phyloP scores from a whole-genome alignment of 2,329 filamentous ascomycete genomes.

The Colletotrichum noveboracense region DNA sequence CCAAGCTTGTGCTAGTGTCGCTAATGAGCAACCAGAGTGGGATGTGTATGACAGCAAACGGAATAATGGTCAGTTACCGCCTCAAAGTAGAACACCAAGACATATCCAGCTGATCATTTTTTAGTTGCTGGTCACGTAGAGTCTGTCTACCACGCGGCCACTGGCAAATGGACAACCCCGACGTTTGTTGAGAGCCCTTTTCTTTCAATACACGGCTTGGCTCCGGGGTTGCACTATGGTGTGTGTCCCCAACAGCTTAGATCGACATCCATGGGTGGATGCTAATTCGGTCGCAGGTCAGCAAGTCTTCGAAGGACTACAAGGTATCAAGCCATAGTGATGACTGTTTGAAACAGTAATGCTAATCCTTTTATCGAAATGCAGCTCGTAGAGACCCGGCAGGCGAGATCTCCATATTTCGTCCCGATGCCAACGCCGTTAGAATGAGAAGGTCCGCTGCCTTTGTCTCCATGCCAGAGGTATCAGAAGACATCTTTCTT shows the following conservation, averaged over 20 bases:
- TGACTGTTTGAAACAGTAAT: neutral
- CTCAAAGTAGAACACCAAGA: neutral
- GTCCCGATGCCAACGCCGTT: neutral
- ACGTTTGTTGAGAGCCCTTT: neutral
- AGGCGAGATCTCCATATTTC: neutral
- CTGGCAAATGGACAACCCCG: neutral
- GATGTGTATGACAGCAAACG: neutral
- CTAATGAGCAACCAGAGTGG: neutral
- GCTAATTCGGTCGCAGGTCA: neutral
- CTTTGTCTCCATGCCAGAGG: constrained; percentile 63
- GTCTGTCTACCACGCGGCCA: neutral
- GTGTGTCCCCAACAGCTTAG: too few species aligned
- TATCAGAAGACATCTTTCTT: constrained; percentile 64
- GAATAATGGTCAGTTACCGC: neutral
- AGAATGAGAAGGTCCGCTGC: neutral
- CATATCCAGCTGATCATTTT: neutral
- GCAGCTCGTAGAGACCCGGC: neutral
- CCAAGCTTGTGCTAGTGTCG: neutral
- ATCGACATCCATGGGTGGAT: neutral
- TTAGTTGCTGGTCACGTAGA: neutral
- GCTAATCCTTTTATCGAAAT: neutral
- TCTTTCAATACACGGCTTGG: neutral
- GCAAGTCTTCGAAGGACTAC: neutral
- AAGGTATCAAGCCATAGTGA: neutral
- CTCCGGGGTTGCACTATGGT: neutral